Conservation (phyloP, 371 early-diverging fungal species). For the Mortierella sp. region DNA sequence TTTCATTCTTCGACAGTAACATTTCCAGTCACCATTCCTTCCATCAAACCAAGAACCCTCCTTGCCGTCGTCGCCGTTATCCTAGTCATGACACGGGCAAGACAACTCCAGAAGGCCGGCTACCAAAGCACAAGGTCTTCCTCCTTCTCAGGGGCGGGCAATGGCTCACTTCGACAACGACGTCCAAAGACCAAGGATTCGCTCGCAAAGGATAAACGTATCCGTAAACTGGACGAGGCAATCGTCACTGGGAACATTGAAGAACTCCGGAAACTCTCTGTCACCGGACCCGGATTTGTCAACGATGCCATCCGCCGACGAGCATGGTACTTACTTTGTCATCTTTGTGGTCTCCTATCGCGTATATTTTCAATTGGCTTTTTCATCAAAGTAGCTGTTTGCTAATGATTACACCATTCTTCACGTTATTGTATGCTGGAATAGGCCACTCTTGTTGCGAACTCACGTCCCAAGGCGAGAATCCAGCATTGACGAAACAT, state of each 20-base stretch:
- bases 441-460: constrained; percentile 66
- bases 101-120: constrained; percentile 29
- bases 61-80: constrained; percentile 46
- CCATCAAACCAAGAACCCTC: constrained; percentile 37
- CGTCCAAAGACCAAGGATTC: constrained; percentile 51
- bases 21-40: constrained; percentile 47
- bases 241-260: constrained; percentile 61
- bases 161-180: constrained; percentile 24
- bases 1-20: neutral
- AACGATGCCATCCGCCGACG: constrained; percentile 63
- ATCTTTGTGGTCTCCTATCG: neutral
- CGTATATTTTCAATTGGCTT: neutral
- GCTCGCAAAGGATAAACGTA: constrained; percentile 61
- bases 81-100: constrained; percentile 53
- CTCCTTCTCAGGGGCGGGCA: neutral
- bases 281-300: constrained; percentile 65
- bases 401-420: neutral
- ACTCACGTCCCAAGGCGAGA: constrained; percentile 42
- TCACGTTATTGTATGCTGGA: neutral
- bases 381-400: neutral
- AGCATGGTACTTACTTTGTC: constrained; percentile 62
- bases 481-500: neutral
- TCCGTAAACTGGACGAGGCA: constrained; percentile 64
- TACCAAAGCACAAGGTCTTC: constrained; percentile 18
- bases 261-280: constrained; percentile 63